Evolutionary conservation across 768 basidiomycete species (phyloP), one percentile per base, ranked within the genome.

Genomic region (Lanmaoa rubissima): DNA sequence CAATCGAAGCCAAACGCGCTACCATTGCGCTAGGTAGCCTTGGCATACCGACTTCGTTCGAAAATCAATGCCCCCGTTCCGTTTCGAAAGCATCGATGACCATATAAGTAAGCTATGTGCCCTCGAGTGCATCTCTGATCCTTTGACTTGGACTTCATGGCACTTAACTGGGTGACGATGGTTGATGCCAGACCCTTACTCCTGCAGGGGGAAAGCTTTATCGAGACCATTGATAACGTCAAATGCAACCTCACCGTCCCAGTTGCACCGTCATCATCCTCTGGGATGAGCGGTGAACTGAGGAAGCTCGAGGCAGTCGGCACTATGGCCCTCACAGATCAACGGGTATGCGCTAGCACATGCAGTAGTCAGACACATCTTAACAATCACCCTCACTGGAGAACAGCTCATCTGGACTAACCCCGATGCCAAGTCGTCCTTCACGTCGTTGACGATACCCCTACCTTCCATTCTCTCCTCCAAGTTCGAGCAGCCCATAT

Each of bases 1-100:
- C 85, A 65, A 82, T 88, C 87, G 88, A 90, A 90, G 88, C 88
- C 88, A 90, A 88, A 90, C 87, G 88, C 88, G 88, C 88, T 90
- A 89, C 88, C 88, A 90, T 90, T 90, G 88, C 86, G 88, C 88
- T 77, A 90, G 86, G 86, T 83, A 85, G 82, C 83, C 31, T 19
- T 57, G 21, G 13, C 16, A 2, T n/a, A 0, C 0, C 1, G 12
- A 11, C 10, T 1, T 24, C 26, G 17, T 12, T n/a, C 9, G 1
- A 56, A 45, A 26, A 32, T 26, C 12, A 38, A 57, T 55, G 34
- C 9, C 12, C 17, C 39, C 5, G 14, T 21, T n/a, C 3, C 21
- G 13, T 54, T 19, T 43, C 35, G 28, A 32, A 11, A 50, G 46
- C n/a, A 48, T 19, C 16, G 8, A 10, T 32, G 6, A 38, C 48